A percentile compares a stretch with the other conserved stretches of the same genome.
Conservation (phyloP, 805 yeast genomes). For the Lachancea cidri region DNA sequence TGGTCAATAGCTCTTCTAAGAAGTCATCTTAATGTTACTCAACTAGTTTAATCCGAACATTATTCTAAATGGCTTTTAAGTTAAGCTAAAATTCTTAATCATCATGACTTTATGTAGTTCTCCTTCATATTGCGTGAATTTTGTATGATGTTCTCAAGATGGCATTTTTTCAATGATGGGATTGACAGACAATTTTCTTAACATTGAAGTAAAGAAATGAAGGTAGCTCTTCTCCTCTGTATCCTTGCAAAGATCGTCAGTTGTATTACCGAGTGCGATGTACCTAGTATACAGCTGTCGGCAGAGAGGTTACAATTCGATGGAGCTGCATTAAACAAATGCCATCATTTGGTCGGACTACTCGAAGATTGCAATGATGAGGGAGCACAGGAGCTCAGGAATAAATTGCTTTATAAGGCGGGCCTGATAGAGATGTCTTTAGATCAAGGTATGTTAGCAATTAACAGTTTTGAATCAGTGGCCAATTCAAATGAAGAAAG, state of each 20-base stretch:
- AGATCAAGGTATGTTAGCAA: conserved; percentile 49
- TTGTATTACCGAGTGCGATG: conserved; percentile 2
- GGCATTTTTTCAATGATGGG: too few relatives aligned
- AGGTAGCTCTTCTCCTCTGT: not conserved
- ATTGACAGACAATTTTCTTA: too few relatives aligned
- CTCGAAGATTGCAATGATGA: conserved; percentile 9
- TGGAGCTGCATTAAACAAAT: conserved; percentile 12
- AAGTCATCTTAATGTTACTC: too few relatives aligned
- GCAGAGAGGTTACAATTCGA: conserved; percentile 11
- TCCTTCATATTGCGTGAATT: too few relatives aligned
- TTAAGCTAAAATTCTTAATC: too few relatives aligned
- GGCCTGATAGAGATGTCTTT: conserved; percentile 57
- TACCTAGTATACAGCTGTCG: not conserved
- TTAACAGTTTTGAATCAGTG: conserved; percentile 47
- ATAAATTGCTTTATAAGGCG: conserved; percentile 47
- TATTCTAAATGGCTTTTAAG: too few relatives aligned
- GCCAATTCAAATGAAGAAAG: conserved; percentile 29
- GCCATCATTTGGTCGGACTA: conserved; percentile 11
- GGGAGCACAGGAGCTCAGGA: conserved; percentile 8
- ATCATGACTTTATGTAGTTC: too few relatives aligned
- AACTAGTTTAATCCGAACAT: too few relatives aligned
- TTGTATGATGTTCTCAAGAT: too few relatives aligned
- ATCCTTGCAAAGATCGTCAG: not conserved
- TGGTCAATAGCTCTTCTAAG: not conserved
- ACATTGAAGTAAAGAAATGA: too few relatives aligned